Percentiles rank a stretch among this genome's conserved stretches.
phyloP scores from a whole-genome alignment of 2,329 filamentous ascomycete species.

The Neonectria magnoliae region DNA sequence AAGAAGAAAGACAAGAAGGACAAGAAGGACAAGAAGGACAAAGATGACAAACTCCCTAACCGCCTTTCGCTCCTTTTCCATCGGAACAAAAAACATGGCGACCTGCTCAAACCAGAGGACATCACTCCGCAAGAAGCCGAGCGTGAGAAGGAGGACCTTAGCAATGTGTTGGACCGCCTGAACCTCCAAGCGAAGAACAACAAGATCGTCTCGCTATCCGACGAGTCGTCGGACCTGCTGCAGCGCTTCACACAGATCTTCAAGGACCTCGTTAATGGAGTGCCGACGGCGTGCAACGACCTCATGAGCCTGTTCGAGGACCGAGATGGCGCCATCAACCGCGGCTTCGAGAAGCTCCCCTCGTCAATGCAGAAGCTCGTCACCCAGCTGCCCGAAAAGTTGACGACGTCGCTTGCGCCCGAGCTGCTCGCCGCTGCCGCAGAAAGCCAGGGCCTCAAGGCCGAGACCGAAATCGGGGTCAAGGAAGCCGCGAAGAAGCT shows the following conservation, averaged over 20 bases:
- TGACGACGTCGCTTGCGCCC: slow-evolving; percentile 79
- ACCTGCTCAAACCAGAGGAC: slow-evolving; percentile 48
- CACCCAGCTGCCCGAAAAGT: slow-evolving; percentile 82
- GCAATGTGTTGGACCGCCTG: slow-evolving; percentile 81
- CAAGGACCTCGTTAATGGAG: slow-evolving; percentile 91
- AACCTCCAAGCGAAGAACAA: slow-evolving; percentile 88
- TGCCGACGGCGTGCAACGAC: slow-evolving; percentile 92
- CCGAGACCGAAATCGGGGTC: slow-evolving; percentile 65
- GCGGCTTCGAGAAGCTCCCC: slow-evolving; percentile 75
- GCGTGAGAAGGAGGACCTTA: slow-evolving; percentile 75
- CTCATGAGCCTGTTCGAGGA: slow-evolving; percentile 73
- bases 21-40: slow-evolving; percentile 31
- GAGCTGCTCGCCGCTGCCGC: slow-evolving; percentile 84
- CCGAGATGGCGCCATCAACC: slow-evolving; percentile 67
- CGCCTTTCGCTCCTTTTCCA: slow-evolving; percentile 50
- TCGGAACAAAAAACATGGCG: slow-evolving; percentile 53
- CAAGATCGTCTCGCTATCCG: slow-evolving; percentile 83
- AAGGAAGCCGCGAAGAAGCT: slow-evolving; percentile 73
- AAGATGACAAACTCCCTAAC: slow-evolving; percentile 47
- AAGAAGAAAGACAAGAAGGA: slow-evolving; percentile 36
- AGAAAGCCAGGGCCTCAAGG: slow-evolving; percentile 74
- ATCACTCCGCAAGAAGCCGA: slow-evolving; percentile 54
- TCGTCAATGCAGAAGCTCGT: slow-evolving; percentile 86
- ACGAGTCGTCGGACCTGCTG: slow-evolving; percentile 83
- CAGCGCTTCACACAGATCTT: slow-evolving; percentile 88